Conservation (phyloP, 257 asterid species). For the Salvia splendens region DNA sequence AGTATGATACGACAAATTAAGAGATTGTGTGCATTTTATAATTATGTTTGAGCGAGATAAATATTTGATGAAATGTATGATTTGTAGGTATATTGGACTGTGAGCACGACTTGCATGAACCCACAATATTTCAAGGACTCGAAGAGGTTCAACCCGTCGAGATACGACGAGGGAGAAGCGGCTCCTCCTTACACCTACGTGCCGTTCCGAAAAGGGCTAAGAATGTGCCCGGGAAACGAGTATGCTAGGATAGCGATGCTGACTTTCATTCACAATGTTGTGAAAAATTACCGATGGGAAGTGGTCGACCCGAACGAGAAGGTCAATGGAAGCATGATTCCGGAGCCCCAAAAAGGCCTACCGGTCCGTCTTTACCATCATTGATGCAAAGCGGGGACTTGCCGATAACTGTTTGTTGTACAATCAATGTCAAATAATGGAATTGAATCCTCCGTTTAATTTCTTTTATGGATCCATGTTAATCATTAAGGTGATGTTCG, state of each 20-base stretch:
- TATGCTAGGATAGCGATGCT: constrained; percentile 53
- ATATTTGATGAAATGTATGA: neutral
- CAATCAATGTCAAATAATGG: neutral
- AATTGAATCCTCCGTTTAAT: neutral
- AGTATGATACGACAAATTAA: too few relatives aligned
- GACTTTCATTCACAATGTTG: constrained; percentile 57
- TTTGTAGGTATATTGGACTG: constrained; percentile 68
- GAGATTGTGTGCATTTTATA: too few relatives aligned
- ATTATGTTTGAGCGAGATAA: too few relatives aligned
- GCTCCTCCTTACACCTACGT: constrained; percentile 54
- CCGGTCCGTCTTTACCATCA: constrained; percentile 49
- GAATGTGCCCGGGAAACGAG: constrained; percentile 41
- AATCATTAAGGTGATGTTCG: too few relatives aligned
- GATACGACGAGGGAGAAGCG: constrained; percentile 50
- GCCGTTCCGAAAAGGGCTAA: constrained; percentile 82
- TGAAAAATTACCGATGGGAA: constrained; percentile 60
- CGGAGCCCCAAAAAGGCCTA: constrained; percentile 63
- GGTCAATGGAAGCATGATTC: constrained; percentile 79
- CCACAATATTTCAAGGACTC: constrained; percentile 57
- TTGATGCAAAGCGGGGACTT: neutral
- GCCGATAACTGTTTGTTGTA: neutral
- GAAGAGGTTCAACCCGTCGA: constrained; percentile 58
- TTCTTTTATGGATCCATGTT: neutral
- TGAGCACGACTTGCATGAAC: constrained; percentile 57
- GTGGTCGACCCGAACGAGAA: constrained; percentile 60